Conservation (phyloP, 768 basidiomycete species). For the Boletales sp. region DNA sequence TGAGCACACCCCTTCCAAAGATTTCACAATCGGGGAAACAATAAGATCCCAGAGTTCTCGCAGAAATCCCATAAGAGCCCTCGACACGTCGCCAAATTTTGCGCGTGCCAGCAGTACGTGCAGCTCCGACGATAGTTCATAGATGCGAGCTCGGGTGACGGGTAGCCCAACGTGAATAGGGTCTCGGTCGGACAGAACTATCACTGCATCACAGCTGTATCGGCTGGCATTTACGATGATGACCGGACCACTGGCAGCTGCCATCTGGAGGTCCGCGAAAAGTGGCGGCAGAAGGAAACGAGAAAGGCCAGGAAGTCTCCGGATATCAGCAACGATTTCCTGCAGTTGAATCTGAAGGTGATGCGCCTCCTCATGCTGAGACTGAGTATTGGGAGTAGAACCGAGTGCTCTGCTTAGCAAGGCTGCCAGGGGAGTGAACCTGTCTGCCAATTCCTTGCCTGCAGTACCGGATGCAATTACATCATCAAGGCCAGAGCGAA, state of each 20-base stretch:
- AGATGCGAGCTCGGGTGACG: neutral
- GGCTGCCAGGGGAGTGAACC: neutral
- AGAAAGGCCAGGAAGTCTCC: slow-evolving; percentile 18
- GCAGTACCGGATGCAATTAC: neutral
- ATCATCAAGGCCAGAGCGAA: slow-evolving; percentile 11
- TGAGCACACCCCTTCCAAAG: neutral
- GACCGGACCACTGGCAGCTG: slow-evolving; percentile 26
- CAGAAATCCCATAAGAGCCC: slow-evolving; percentile 1
- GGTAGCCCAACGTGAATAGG: slow-evolving; percentile 5
- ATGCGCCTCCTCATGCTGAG: neutral
- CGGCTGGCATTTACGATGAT: slow-evolving; percentile 32
- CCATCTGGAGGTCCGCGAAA: slow-evolving; percentile 11
- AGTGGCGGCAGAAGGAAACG: slow-evolving; percentile 25
- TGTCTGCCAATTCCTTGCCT: neutral
- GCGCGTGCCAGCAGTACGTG: neutral
- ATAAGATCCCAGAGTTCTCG: slow-evolving; percentile 17
- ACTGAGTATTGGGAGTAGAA: neutral
- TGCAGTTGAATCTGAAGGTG: neutral
- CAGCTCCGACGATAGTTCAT: neutral
- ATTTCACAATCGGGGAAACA: slow-evolving; percentile 13
- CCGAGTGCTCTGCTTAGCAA: neutral
- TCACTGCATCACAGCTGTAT: slow-evolving; percentile 32
- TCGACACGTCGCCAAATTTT: neutral
- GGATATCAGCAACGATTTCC: slow-evolving; percentile 11
- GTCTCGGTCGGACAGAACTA: slow-evolving; percentile 10